These are phyloP conservation scores for Stachybotrys chartarum DNA, from an alignment of 2,329 filamentous ascomycete species.

Conservation along the genomic window DNA sequence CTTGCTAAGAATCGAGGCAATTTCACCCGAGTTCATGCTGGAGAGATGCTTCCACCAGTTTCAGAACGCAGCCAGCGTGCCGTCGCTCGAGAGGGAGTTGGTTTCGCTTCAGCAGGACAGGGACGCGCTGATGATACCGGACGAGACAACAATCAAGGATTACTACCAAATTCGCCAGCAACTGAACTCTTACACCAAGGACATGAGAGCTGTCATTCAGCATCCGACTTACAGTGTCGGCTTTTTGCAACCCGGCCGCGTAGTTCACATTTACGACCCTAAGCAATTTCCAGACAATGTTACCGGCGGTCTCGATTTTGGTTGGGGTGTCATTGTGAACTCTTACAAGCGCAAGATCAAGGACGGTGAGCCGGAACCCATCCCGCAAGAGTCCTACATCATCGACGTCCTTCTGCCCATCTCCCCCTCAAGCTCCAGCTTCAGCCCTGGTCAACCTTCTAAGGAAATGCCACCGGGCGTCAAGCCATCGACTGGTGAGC, in stretches of 20 bases:
- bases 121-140: slow-evolving; percentile 67
- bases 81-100: slow-evolving; percentile 75
- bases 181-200: slow-evolving; percentile 73
- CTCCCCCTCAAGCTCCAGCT: slow-evolving; percentile 41
- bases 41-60: slow-evolving; percentile 98
- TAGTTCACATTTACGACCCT: slow-evolving; percentile 77
- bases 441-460: slow-evolving; percentile 25
- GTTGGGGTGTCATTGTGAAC: slow-evolving; percentile 86
- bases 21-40: slow-evolving; percentile 98
- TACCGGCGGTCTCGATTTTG: slow-evolving; percentile 58
- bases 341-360: slow-evolving; percentile 61
- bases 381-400: slow-evolving; percentile 70
- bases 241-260: slow-evolving; percentile 79
- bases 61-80: slow-evolving; percentile 86
- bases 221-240: slow-evolving; percentile 81
- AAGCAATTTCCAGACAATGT: slow-evolving; percentile 35
- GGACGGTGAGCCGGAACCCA: slow-evolving; percentile 58
- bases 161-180: slow-evolving; percentile 89
- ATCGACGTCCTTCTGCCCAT: slow-evolving; percentile 72
- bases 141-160: slow-evolving; percentile 84
- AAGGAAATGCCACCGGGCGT: slow-evolving; percentile 57
- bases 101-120: slow-evolving; percentile 70
- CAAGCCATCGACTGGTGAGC: slow-evolving; percentile 19
- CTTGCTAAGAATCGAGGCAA: slow-evolving; percentile 94
- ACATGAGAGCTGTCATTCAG: slow-evolving; percentile 87